Percentiles rank a stretch among this genome's conserved stretches.
These are phyloP conservation scores for Microsporum ferrugineum DNA, from an alignment of 2,329 filamentous ascomycete species.

Conservation along the genomic window DNA sequence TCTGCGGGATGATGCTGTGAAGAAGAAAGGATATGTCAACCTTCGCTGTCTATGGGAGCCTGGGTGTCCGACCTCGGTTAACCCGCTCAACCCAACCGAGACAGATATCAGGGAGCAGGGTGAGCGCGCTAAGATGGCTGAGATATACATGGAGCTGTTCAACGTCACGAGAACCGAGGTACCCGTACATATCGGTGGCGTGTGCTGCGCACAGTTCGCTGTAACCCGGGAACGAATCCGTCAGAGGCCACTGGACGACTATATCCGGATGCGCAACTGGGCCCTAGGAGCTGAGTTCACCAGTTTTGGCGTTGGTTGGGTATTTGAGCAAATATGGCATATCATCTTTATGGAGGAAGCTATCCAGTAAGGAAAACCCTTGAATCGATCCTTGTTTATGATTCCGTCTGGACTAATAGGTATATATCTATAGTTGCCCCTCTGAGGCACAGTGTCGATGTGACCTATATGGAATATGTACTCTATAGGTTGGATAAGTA, in stretches of 20 bases:
- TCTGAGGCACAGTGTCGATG: slow-evolving; percentile 7
- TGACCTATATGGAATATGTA: slow-evolving; percentile 9
- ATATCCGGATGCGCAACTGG: slow-evolving; percentile 49
- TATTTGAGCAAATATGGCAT: slow-evolving; percentile 58
- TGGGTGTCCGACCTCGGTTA: slow-evolving; percentile 43
- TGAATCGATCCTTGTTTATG: neutral
- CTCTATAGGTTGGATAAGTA: neutral
- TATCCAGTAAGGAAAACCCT: slow-evolving; percentile 26
- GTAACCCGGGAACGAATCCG: slow-evolving; percentile 39
- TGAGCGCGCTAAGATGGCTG: slow-evolving; percentile 40
- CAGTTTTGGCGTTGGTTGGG: slow-evolving; percentile 46
- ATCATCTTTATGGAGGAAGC: slow-evolving; percentile 39
- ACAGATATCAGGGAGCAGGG: slow-evolving; percentile 24
- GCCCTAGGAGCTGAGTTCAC: slow-evolving; percentile 44
- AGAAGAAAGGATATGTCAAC: slow-evolving; percentile 43
- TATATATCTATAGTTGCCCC: slow-evolving; percentile 7
- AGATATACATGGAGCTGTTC: slow-evolving; percentile 42
- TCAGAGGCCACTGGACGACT: slow-evolving; percentile 39
- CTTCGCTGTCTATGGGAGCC: slow-evolving; percentile 43
- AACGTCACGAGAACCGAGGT: slow-evolving; percentile 22
- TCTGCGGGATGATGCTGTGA: slow-evolving; percentile 40
- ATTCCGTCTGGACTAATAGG: neutral
- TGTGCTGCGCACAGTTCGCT: slow-evolving; percentile 47
- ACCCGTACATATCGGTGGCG: slow-evolving; percentile 38
- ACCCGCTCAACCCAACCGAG: slow-evolving; percentile 34